Conservation (phyloP, 2,329 filamentous ascomycete species). For the Hawksworthiomyces lignivorus region DNA sequence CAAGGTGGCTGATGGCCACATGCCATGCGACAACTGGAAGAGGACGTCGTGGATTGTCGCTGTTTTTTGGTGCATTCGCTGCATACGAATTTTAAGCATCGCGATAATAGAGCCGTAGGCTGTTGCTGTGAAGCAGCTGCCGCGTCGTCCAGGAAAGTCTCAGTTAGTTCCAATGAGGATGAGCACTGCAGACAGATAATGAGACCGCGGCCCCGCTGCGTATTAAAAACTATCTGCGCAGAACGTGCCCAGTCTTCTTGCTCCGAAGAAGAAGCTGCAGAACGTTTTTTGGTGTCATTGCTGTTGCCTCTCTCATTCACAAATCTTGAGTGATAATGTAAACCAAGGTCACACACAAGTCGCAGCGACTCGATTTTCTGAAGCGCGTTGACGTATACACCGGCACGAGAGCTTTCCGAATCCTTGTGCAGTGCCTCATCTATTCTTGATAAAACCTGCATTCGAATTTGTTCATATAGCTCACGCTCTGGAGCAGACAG, state of each 20-base stretch:
- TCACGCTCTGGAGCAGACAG: slow-evolving; percentile 28
- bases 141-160: slow-evolving; percentile 17
- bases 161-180: slow-evolving; percentile 17
- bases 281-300: background rate
- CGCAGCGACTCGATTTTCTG: slow-evolving; percentile 37
- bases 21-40: background rate
- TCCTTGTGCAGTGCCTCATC: slow-evolving; percentile 25
- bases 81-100: slow-evolving; percentile 27
- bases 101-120: slow-evolving; percentile 20
- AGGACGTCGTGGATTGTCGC: rapidly evolving
- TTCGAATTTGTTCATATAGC: slow-evolving; percentile 26
- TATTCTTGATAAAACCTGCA: slow-evolving; percentile 22
- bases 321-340: slow-evolving; percentile 29
- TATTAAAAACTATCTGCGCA: slow-evolving; percentile 29
- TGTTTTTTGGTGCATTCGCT: slow-evolving; percentile 19
- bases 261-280: background rate
- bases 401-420: slow-evolving; percentile 5
- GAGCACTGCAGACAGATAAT: slow-evolving; percentile 24
- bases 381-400: slow-evolving; percentile 32
- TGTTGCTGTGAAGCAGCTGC: background rate
- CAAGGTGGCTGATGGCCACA: slow-evolving; percentile 23
- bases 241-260: slow-evolving; percentile 14
- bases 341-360: slow-evolving; percentile 38
- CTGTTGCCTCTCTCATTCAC: background rate
- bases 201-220: slow-evolving; percentile 19